phyloP scores from a whole-genome alignment of 2,329 filamentous ascomycete species.

The Neoascochyta sp. region DNA sequence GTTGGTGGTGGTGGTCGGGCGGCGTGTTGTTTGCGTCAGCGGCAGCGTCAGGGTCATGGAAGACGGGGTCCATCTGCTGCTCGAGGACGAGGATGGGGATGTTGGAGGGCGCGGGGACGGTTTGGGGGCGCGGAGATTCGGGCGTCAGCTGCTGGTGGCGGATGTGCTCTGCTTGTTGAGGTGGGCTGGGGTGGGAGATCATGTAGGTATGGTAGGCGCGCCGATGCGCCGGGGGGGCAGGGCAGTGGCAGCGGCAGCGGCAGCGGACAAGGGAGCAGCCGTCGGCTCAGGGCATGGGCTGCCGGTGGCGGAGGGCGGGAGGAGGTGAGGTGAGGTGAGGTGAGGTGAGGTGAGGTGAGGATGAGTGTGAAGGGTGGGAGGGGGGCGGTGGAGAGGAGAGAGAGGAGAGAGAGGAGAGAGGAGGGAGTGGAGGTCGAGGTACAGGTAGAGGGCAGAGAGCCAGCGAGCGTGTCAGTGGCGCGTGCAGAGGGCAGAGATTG shows the following conservation, averaged over 20 bases:
- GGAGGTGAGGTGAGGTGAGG: neutral
- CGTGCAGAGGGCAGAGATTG: slow-evolving; percentile 5
- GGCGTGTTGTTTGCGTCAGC: slow-evolving; percentile 30
- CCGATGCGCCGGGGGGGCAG: slow-evolving; percentile 7
- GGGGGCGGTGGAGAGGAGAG: neutral
- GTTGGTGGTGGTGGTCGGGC: slow-evolving; percentile 22
- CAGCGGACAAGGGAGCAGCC: slow-evolving; percentile 5
- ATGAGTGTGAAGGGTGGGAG: slow-evolving; percentile 2
- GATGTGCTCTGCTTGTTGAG: slow-evolving; percentile 56
- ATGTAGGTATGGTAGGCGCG: slow-evolving; percentile 46
- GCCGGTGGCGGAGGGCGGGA: slow-evolving; percentile 5
- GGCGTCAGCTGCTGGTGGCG: slow-evolving; percentile 64
- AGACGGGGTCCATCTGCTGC: slow-evolving; percentile 68
- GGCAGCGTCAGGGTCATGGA: slow-evolving; percentile 54
- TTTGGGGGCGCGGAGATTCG: slow-evolving; percentile 66
- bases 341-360: neutral
- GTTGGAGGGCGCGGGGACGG: slow-evolving; percentile 64
- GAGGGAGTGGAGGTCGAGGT: neutral
- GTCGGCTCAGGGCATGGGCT: slow-evolving; percentile 20
- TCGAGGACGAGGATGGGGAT: slow-evolving; percentile 60
- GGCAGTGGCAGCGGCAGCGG: slow-evolving; percentile 8
- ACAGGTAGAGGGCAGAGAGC: neutral
- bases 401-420: slow-evolving; percentile 1
- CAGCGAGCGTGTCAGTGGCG: neutral
- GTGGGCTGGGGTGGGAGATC: slow-evolving; percentile 53